Conservation (phyloP, 2,329 filamentous ascomycete genomes). For the Penicillium thymicola region DNA sequence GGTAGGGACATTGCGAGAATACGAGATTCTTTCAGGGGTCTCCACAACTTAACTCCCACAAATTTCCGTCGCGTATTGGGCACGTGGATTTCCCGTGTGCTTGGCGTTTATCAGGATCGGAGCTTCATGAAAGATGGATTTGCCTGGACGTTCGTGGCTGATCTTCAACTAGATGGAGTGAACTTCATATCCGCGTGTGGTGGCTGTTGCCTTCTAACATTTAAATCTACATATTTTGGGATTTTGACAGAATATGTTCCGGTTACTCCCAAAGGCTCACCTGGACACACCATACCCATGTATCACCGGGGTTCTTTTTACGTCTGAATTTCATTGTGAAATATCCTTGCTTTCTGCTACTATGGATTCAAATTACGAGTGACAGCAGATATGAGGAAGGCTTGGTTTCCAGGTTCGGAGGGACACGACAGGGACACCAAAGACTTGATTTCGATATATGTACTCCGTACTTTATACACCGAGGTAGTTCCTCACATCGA, state of each 20-base stretch:
- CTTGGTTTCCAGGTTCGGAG: too few species aligned
- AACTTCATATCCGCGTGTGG: not conserved
- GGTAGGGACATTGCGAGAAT: conserved; percentile 1
- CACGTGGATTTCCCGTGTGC: not conserved
- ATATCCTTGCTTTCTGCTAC: too few species aligned
- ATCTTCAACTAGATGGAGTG: not conserved
- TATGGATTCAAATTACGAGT: too few species aligned
- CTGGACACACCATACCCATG: not conserved
- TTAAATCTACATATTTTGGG: too few species aligned
- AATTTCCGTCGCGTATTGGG: not conserved
- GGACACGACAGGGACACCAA: too few species aligned
- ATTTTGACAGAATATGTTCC: not conserved
- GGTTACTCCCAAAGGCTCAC: not conserved
- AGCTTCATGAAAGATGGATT: not conserved
- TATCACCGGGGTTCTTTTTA: not conserved
- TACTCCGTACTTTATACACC: too few species aligned
- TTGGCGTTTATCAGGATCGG: not conserved
- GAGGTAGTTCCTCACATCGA: not conserved
- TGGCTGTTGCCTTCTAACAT: too few species aligned
- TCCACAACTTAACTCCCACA: not conserved
- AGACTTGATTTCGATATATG: too few species aligned
- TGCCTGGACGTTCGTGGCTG: not conserved
- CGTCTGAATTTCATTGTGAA: not conserved
- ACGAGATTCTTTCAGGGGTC: not conserved
- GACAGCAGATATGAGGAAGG: too few species aligned